phyloP scores from a whole-genome alignment of 495 filamentous ascomycete species.

The Cairneyella variabilis region DNA sequence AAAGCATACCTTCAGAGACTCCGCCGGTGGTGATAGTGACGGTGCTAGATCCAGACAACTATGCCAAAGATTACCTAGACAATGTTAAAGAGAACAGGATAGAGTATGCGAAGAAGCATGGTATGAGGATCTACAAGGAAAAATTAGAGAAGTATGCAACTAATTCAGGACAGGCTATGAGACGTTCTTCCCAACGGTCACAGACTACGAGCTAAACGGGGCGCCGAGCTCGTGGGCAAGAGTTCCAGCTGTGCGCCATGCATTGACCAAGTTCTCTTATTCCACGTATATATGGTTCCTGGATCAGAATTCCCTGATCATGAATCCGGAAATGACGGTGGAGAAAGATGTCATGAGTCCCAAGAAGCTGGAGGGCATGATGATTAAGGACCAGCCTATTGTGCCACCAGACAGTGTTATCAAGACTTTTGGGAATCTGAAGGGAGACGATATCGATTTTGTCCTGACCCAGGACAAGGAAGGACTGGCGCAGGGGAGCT shows the following conservation, averaged over 20 bases:
- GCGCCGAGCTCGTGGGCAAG: constrained; percentile 70
- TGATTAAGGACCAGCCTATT: constrained; percentile 80
- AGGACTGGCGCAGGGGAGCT: constrained; percentile 71
- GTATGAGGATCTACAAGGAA: constrained; percentile 46
- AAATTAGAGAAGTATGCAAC: not conserved
- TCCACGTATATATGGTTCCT: constrained; percentile 81
- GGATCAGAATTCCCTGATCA: constrained; percentile 78
- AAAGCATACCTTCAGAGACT: constrained; percentile 58
- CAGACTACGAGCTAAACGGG: constrained; percentile 71
- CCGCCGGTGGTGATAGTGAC: constrained; percentile 86
- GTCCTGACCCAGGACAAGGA: constrained; percentile 82
- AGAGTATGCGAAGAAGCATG: constrained; percentile 84
- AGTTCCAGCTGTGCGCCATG: constrained; percentile 85
- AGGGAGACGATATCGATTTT: constrained; percentile 72
- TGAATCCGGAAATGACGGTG: constrained; percentile 73
- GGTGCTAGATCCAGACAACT: constrained; percentile 60
- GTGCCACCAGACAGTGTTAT: constrained; percentile 96
- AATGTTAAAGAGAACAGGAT: constrained; percentile 77
- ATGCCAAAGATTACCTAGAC: constrained; percentile 59
- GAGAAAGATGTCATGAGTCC: constrained; percentile 66
- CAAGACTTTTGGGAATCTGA: constrained; percentile 83
- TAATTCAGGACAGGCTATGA: constrained; percentile 62
- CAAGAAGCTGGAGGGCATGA: constrained; percentile 65
- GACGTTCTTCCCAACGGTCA: constrained; percentile 71
- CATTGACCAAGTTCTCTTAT: constrained; percentile 72